Evolutionary conservation across 2,329 filamentous ascomycete species (phyloP).

Genomic region (Fusarium domesticum): DNA sequence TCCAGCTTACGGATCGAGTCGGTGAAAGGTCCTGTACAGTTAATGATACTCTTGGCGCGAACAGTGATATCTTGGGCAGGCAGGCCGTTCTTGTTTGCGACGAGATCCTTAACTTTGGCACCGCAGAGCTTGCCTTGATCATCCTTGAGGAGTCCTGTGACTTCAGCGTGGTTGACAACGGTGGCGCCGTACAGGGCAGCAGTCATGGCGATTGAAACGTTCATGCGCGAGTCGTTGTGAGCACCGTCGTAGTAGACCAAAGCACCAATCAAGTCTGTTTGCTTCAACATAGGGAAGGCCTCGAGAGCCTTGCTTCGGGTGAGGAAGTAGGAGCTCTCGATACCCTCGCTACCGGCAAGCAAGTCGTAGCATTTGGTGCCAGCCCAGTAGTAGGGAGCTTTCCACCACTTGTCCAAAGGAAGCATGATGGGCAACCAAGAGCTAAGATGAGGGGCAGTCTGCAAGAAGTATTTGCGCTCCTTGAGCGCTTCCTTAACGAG

Average conservation of each 20-base stretch:
- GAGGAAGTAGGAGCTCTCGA: constrained; percentile 85
- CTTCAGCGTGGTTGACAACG: constrained; percentile 79
- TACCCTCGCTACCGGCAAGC: constrained; percentile 79
- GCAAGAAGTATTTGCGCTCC: constrained; percentile 72
- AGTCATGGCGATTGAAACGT: constrained; percentile 83
- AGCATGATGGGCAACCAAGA: constrained; percentile 75
- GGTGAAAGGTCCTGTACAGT: constrained; percentile 84
- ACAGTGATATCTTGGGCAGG: constrained; percentile 62
- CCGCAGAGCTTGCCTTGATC: constrained; percentile 69
- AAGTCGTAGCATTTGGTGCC: constrained; percentile 83
- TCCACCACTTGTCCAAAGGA: constrained; percentile 72
- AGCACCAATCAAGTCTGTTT: constrained; percentile 72
- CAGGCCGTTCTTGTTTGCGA: constrained; percentile 62
- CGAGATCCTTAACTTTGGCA: constrained; percentile 67
- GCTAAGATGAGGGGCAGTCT: constrained; percentile 71
- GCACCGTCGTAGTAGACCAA: constrained; percentile 90
- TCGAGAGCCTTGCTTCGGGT: constrained; percentile 83
- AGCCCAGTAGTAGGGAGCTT: constrained; percentile 73
- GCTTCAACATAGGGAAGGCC: constrained; percentile 85
- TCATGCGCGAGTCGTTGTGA: constrained; percentile 92
- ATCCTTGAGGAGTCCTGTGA: constrained; percentile 74
- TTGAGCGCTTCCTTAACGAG: constrained; percentile 70
- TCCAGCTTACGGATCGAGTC: constrained; percentile 86
- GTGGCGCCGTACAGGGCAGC: constrained; percentile 83
- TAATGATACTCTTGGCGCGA: constrained; percentile 77